Base-by-base conservation (phyloP, 345 rosid genomes). In the Barbarea vulgaris region DNA sequence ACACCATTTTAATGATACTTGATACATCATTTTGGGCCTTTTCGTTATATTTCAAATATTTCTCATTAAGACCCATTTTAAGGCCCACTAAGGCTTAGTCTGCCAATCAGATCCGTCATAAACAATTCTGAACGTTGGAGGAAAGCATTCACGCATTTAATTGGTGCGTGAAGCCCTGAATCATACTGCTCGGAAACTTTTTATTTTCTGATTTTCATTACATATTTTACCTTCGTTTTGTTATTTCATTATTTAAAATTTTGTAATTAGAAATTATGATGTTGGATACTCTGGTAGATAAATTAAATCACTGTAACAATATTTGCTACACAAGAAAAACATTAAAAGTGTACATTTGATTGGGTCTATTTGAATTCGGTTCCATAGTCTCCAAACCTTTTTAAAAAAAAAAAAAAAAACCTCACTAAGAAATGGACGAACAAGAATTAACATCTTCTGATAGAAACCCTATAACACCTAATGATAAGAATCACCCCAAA, bases 391-490 rank as follows among this genome's bases (percentile, higher is more conserved):
- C 59, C 70, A 58, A 58, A 59, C n/a, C n/a, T n/a, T n/a, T n/a
- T n/a, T n/a, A 24, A 2, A 3, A 7, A 21, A 18, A 9, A 30
- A 39, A 52, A 14, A 12, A 22, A 2, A 59, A 34, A 47, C 30
- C 55, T 17, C 17, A 34, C 3, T 12, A 52, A 66, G 59, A 66
- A 62, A 60, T 2, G 31, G 28, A 75, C 54, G 65, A 76, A 69
- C 70, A 69, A 44, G 64, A 76, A 69, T 61, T 19, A 76, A 60
- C 56, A 69, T 61, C 51, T 69, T 64, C 51, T 19, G 62, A 30
- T 72, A 53, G 63, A 71, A 65, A 13, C 6, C 44, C 57, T 39
- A 22, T n/a, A 56, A 37, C 47, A 70, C 53, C 77, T 77, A 55
- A 48, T 56, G 15, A 65, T 57, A 69, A 44, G 53, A 56, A 25